These are phyloP conservation scores for Microsporum canis DNA, from an alignment of 2,329 filamentous ascomycete genomes.

Conservation along the genomic window DNA sequence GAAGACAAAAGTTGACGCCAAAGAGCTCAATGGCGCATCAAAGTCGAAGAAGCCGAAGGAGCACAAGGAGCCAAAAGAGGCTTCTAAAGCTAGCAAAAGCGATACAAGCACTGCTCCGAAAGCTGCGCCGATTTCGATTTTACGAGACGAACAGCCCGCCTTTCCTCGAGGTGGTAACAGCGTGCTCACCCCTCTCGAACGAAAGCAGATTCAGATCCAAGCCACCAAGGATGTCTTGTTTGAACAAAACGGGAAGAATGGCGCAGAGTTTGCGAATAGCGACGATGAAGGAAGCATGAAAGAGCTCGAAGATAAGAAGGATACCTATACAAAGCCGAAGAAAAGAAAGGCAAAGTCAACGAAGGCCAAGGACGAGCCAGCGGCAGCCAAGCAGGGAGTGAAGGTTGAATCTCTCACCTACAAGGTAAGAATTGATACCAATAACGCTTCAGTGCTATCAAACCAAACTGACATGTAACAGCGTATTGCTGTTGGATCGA, in stretches of 20 bases:
- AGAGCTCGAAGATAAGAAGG: constrained; percentile 28
- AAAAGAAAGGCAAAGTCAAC: constrained; percentile 27
- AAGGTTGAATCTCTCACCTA: constrained; percentile 81
- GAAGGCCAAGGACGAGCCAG: constrained; percentile 41
- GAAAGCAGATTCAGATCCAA: constrained; percentile 91
- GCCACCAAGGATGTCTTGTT: constrained; percentile 85
- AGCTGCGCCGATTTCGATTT: constrained; percentile 30
- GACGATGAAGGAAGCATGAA: constrained; percentile 16
- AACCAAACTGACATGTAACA: constrained; percentile 34
- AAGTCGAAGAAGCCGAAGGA: constrained; percentile 14
- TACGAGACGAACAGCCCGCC: constrained; percentile 68
- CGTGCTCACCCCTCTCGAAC: constrained; percentile 81
- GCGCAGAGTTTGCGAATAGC: constrained; percentile 33
- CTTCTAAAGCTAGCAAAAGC: background rate
- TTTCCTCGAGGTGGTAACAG: constrained; percentile 91
- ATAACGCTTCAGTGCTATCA: background rate
- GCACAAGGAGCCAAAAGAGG: constrained; percentile 12
- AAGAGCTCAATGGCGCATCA: constrained; percentile 16
- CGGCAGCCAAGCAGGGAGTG: constrained; percentile 43
- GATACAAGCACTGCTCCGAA: constrained; percentile 10
- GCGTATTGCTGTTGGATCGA: constrained; percentile 73
- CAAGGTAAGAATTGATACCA: constrained; percentile 49
- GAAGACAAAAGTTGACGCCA: constrained; percentile 24
- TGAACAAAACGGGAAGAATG: constrained; percentile 58
- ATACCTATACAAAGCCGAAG: constrained; percentile 30